Base-by-base conservation (phyloP, 352 stramenopile genomes). In the Globisporangium spiculum region DNA sequence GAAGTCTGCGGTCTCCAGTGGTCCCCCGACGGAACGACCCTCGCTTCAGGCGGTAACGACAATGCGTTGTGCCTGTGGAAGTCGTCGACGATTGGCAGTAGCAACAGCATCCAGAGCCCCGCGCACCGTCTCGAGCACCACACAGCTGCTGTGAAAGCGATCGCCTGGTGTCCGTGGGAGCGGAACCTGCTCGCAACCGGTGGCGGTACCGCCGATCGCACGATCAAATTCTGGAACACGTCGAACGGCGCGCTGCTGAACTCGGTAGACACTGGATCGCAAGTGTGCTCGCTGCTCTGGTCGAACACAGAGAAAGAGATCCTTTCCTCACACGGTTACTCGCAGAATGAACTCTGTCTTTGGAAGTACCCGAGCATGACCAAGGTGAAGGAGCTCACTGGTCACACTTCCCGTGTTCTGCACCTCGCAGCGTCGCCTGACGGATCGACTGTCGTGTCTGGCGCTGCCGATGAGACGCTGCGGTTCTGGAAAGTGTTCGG, bases 181-280 rank as follows among this genome's bases (percentile, higher is more conserved):
- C 93, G 96, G 20, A 97, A 99, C 71, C 69, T 99, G 9, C 87
- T 99, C 48, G 98, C 98, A 1, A 98, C 95, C 12, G 98, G 98
- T 60, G 98, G 97, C 36, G 98, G 98, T 68, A 99, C 98, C 24
- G 97, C 97, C 22, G 98, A 99, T 81, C 85, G 97, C 44, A 97
- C 90, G 63, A 99, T 99, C 82, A 99, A 99, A 81, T 98, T 99
- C 70, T 99, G 98, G 98, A 99, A 99, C 77, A 94, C 94, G 12
- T 82, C 81, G 18, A 98, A 91, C 27, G 86, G 99, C 20, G 98
- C 99, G 65, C 89, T 78, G 93, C 89, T 98, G 69, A 87, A 98
- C 91, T 98, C 90, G 22, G 91, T 99, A 20, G 96, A 99, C 76
- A 99, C 98, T 55, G 97, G 97, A 60, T 98, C 90, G 16, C 97